Evolutionary conservation across 495 filamentous ascomycete genomes (phyloP).

Genomic region (Penicillium odoratum): DNA sequence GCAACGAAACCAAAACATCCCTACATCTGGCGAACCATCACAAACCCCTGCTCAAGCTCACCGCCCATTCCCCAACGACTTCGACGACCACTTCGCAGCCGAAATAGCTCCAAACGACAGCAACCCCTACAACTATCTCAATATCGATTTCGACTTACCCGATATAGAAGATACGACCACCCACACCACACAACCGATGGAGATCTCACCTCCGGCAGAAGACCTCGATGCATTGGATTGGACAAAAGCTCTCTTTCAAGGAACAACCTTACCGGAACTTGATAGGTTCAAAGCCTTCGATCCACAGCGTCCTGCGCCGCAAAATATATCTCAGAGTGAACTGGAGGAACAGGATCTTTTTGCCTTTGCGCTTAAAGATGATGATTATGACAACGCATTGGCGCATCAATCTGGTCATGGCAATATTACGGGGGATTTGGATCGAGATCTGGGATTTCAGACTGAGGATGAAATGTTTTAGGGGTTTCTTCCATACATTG

Average conservation of each 20-base stretch:
- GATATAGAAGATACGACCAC: conserved; percentile 8
- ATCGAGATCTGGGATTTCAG: conserved; percentile 40
- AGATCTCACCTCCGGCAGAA: conserved; percentile 15
- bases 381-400: background rate
- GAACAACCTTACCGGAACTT: conserved; percentile 15
- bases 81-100: conserved; percentile 30
- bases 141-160: conserved; percentile 34
- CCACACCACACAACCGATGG: conserved; percentile 6
- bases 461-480: conserved; percentile 43
- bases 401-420: conserved; percentile 5
- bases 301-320: conserved; percentile 1
- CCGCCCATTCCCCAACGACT: conserved; percentile 26
- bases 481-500: background rate
- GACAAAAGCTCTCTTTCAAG: conserved; percentile 37
- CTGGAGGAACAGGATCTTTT: conserved; percentile 29
- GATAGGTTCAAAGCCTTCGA: conserved; percentile 2
- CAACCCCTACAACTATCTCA: conserved; percentile 25
- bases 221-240: conserved; percentile 34
- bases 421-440: conserved; percentile 45
- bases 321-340: background rate
- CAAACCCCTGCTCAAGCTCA: conserved; percentile 1
- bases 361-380: conserved; percentile 24
- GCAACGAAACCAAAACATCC: background rate
- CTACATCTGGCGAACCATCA: conserved; percentile 1
- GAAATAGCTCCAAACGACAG: conserved; percentile 6